Conservation (phyloP, 345 rosid genomes). For the Erodium maritimum region DNA sequence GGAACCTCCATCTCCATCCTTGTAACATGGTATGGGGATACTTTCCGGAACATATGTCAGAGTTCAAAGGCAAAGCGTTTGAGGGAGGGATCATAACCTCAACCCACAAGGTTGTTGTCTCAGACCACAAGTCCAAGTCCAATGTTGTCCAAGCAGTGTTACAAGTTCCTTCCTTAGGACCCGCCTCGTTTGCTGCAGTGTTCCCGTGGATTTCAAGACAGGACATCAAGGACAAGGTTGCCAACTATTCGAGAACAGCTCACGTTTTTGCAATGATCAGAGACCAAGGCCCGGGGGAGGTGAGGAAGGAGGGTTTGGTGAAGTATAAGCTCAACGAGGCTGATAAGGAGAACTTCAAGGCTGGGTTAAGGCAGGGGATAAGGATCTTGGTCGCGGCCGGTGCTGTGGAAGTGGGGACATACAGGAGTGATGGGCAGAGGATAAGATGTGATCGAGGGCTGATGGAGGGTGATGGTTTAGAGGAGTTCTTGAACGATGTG, state of each 20-base stretch:
- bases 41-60: conserved; percentile 54
- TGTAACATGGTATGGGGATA: conserved; percentile 83
- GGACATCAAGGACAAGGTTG: conserved; percentile 40
- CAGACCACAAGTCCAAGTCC: conserved; percentile 7
- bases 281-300: conserved; percentile 37
- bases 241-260: conserved; percentile 44
- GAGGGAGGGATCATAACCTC: conserved; percentile 65
- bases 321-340: conserved; percentile 15
- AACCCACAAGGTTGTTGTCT: conserved; percentile 15
- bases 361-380: conserved; percentile 34
- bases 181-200: conserved; percentile 24
- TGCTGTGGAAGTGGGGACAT: no score
- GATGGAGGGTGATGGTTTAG: conserved; percentile 19
- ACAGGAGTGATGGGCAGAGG: no score
- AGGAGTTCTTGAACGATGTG: conserved; percentile 35
- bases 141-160: conserved; percentile 38
- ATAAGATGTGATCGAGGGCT: conserved; percentile 35
- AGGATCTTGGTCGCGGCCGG: conserved; percentile 58
- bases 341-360: conserved; percentile 36
- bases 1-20: conserved; percentile 58
- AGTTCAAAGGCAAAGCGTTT: conserved; percentile 34
- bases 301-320: conserved; percentile 33
- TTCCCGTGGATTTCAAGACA: conserved; percentile 54
- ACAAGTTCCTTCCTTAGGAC: conserved; percentile 48
- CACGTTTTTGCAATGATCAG: conserved; percentile 30